These are phyloP conservation scores for Cotoneaster glaucophyllus DNA, from an alignment of 306 rosid species.

Conservation along the genomic window DNA sequence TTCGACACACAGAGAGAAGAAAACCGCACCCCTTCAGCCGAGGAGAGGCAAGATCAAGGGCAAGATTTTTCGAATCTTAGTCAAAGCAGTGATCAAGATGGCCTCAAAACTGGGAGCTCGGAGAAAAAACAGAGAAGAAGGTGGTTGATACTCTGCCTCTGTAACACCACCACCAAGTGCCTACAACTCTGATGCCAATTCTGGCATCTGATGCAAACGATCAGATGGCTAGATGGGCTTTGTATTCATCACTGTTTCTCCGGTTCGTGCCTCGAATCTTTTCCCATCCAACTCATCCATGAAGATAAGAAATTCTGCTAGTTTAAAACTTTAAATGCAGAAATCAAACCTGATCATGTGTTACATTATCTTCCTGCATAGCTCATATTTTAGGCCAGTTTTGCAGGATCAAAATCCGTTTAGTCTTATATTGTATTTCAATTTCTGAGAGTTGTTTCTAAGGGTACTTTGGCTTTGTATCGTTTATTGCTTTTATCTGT, in stretches of 20 bases:
- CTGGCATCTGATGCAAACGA: not conserved
- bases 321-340: no score
- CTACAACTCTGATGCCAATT: constrained; percentile 4
- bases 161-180: not conserved
- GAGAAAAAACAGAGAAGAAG: not conserved
- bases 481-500: not conserved
- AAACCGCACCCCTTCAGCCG: not conserved
- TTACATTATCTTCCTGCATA: not conserved
- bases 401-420: not conserved
- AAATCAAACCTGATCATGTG: no score
- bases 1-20: not conserved
- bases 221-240: not conserved
- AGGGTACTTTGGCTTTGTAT: no score
- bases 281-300: not conserved
- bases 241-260: not conserved
- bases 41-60: constrained; percentile 29
- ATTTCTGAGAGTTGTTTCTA: no score
- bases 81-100: constrained; percentile 2
- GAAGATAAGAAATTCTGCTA: not conserved
- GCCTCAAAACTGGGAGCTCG: not conserved
- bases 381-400: not conserved
- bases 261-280: not conserved
- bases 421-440: no score
- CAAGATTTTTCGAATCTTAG: constrained; percentile 10
- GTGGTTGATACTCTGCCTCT: constrained; percentile 4